Conservation (phyloP, 768 basidiomycete genomes). For the Ramaria sp. region DNA sequence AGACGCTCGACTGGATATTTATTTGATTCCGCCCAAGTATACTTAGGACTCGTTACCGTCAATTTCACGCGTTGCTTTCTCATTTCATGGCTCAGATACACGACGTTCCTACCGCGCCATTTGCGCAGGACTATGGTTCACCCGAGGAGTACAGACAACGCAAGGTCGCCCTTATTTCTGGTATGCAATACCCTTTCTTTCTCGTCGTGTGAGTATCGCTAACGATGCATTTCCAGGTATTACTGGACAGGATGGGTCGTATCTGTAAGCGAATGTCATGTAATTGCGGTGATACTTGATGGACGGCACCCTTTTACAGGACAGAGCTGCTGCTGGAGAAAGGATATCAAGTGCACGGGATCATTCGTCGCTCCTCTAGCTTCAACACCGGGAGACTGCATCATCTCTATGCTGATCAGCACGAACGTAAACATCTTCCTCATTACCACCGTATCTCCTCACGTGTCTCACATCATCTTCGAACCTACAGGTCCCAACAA, state of each 20-base stretch:
- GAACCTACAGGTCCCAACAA: constrained; percentile 48
- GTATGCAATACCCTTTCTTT: constrained; percentile 29
- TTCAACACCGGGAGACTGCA: constrained; percentile 96
- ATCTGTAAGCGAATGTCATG: constrained; percentile 49
- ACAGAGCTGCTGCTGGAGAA: constrained; percentile 78
- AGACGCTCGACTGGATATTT: too few species aligned
- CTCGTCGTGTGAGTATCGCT: background rate
- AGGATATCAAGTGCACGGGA: constrained; percentile 89
- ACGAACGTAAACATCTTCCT: constrained; percentile 56
- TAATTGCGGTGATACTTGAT: background rate
- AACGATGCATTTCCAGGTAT: constrained; percentile 47
- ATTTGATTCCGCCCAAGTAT: too few species aligned
- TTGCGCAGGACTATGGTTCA: constrained; percentile 44
- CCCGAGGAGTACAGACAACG: constrained; percentile 78
- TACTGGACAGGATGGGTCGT: constrained; percentile 94
- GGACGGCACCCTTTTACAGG: constrained; percentile 28
- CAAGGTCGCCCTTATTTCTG: constrained; percentile 90
- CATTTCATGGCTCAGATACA: background rate
- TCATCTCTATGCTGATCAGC: constrained; percentile 87
- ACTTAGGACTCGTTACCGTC: background rate
- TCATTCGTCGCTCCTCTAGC: constrained; percentile 93
- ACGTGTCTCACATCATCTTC: background rate
- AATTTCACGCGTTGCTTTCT: background rate
- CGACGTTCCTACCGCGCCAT: constrained; percentile 13
- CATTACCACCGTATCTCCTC: background rate